phyloP scores from a whole-genome alignment of 768 basidiomycete genomes.

The Tulasnella sp. region DNA sequence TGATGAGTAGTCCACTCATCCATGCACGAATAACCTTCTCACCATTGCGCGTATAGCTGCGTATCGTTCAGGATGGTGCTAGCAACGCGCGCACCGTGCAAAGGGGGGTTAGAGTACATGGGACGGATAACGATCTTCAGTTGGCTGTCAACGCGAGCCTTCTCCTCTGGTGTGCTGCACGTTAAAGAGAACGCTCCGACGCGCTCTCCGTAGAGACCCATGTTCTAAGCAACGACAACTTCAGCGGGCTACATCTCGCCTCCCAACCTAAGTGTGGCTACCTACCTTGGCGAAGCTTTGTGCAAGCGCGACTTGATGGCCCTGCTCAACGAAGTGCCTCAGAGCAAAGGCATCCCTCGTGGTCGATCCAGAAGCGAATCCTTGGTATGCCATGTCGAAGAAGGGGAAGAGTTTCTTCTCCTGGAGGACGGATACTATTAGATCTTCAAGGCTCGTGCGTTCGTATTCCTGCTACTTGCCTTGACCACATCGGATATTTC shows the following conservation, averaged over 20 bases:
- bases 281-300: slow-evolving; percentile 86
- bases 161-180: slow-evolving; percentile 58
- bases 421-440: slow-evolving; percentile 16
- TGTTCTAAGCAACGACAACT: slow-evolving; percentile 43
- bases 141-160: slow-evolving; percentile 82
- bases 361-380: slow-evolving; percentile 92
- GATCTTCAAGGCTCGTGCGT: background rate
- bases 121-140: slow-evolving; percentile 91
- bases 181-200: slow-evolving; percentile 92
- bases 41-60: slow-evolving; percentile 71
- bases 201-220: slow-evolving; percentile 97
- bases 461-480: slow-evolving; percentile 17
- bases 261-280: background rate
- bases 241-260: background rate
- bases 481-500: slow-evolving; percentile 79
- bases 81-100: slow-evolving; percentile 81
- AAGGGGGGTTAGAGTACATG: slow-evolving; percentile 96
- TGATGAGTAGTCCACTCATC: background rate
- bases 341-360: slow-evolving; percentile 88
- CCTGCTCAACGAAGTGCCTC: slow-evolving; percentile 83
- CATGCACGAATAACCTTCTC: slow-evolving; percentile 14
- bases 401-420: slow-evolving; percentile 91
- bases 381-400: slow-evolving; percentile 99
- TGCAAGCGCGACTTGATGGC: slow-evolving; percentile 81
- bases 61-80: slow-evolving; percentile 67